Base-by-base conservation (phyloP, 306 rosid genomes). In the Ammopiptanthus mongolicus region DNA sequence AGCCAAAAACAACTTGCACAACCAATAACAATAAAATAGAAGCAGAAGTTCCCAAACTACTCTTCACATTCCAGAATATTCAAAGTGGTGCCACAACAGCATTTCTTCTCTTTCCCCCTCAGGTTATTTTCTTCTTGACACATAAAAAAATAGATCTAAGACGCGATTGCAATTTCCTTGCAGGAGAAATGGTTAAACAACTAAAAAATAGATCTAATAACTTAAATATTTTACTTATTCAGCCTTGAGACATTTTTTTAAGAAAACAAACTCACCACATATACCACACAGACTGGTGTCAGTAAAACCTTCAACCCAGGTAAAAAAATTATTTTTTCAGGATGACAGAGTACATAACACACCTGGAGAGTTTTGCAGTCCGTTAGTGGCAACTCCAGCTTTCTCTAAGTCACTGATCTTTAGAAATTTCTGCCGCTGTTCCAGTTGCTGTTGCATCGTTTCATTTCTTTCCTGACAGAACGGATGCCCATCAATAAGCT, bases 321-420 rank as follows among this genome's bases (percentile, higher is more conserved):
- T 44, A 53, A 75, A 78, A 78, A 52, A 18, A 55, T 13, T 11
- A 25, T 46, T 19, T 36, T 36, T 55, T 59, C 34, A 60, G 68
- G 52, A 10, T 33, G 75, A 29, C 61, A 69, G 44, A 62, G 69
- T 47, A 73, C 48, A 51, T 48, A 68, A 65, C 87, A 72, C 37
- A 90, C 96, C 91, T 63, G 97, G 91, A 78, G 89, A 84, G 33
- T 78, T 86, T 78, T 80, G 83, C 69, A 71, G 28, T 28, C 84
- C 82, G 31, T 80, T 79, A 33, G 73, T 67, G 65, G 93, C 78
- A 69, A 69, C 89, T 69, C 79, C 88, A 69, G 67, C 85, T 44
- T 71, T 83, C 79, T 85, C 88, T 2, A 76, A 60, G 87, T 78
- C 71, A 18, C 69, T 68, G 34, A 69, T 77, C 88, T 78, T 87